These are phyloP conservation scores for Salix udensis DNA, from an alignment of 345 rosid species.

Conservation along the genomic window DNA sequence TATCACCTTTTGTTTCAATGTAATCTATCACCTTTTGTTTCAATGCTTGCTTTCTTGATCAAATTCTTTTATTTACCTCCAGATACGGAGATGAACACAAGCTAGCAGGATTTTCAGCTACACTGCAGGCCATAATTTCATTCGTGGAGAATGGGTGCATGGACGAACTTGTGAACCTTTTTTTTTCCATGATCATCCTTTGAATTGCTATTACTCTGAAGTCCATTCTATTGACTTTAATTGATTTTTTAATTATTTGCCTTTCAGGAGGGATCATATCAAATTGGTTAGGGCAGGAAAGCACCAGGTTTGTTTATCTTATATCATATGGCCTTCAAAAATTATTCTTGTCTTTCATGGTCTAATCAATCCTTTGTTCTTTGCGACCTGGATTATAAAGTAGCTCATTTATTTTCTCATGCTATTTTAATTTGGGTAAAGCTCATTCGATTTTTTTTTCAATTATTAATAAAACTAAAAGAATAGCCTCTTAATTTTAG, in stretches of 20 bases:
- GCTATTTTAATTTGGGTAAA: background rate
- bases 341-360: background rate
- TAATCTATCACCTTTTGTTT: background rate
- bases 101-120: conserved; percentile 98
- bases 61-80: conserved; percentile 20
- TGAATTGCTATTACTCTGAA: background rate
- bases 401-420: background rate
- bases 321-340: conserved; percentile 6
- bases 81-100: conserved; percentile 99
- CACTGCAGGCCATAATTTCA: conserved; percentile 97
- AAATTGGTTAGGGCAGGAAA: conserved; percentile 83
- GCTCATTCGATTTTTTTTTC: background rate
- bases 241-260: conserved; percentile 20
- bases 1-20: background rate
- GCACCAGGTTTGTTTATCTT: conserved; percentile 61
- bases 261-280: conserved; percentile 71
- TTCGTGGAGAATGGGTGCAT: conserved; percentile 88
- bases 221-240: background rate
- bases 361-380: background rate
- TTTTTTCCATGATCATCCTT: background rate
- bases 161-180: conserved; percentile 10
- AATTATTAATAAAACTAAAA: background rate
- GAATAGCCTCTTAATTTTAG: background rate
- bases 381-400: background rate
- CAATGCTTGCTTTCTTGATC: background rate